A percentile compares a stretch with the other conserved stretches of the same genome.
Evolutionary conservation across 345 rosid species (phyloP).

Genomic region (Theobroma cacao): DNA sequence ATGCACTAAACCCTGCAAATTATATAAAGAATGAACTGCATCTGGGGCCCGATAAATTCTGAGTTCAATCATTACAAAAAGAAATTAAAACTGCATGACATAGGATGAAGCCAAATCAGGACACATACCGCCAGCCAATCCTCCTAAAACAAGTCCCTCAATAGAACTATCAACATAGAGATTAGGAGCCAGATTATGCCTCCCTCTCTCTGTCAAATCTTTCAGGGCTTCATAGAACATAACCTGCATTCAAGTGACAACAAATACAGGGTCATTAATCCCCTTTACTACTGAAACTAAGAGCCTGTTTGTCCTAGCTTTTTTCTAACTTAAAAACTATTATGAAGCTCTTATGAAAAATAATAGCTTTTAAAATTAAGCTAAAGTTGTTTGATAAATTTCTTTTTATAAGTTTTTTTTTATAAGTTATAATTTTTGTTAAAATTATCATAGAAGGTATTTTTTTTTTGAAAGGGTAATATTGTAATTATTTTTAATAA

Average conservation of each 20-base stretch:
- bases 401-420: no score
- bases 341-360: no score
- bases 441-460: no score
- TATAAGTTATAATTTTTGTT: no score
- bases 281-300: neutral
- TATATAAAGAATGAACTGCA: neutral
- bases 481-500: no score
- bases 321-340: no score
- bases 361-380: no score
- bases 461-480: no score
- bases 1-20: conserved; percentile 76
- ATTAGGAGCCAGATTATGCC: conserved; percentile 47
- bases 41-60: neutral
- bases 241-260: conserved; percentile 48
- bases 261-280: conserved; percentile 2
- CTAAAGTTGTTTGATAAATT: no score
- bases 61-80: neutral
- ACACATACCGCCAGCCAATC: conserved; percentile 90
- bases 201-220: conserved; percentile 55
- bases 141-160: conserved; percentile 87
- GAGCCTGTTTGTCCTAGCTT: no score
- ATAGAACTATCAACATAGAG: conserved; percentile 49
- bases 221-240: conserved; percentile 82
- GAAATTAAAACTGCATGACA: neutral
- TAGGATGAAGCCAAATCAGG: conserved; percentile 12